phyloP scores from a whole-genome alignment of 2,329 filamentous ascomycete genomes.

The Paecilomyces niveus region DNA sequence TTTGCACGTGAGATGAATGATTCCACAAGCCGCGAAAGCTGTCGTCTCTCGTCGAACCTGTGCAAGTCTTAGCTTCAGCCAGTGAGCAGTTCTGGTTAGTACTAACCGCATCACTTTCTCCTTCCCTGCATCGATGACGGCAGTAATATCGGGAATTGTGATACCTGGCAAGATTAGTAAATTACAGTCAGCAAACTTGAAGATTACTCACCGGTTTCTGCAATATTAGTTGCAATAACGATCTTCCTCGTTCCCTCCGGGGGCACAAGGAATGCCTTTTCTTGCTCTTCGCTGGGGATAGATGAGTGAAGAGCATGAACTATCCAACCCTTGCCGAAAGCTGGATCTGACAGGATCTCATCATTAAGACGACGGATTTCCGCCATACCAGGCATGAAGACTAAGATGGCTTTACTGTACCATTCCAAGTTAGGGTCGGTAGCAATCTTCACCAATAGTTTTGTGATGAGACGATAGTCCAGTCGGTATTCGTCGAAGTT shows the following conservation, averaged over 20 bases:
- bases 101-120: slow-evolving; percentile 76
- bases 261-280: slow-evolving; percentile 82
- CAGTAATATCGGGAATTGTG: slow-evolving; percentile 95
- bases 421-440: slow-evolving; percentile 56
- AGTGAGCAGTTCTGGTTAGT: slow-evolving; percentile 1
- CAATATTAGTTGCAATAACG: slow-evolving; percentile 94
- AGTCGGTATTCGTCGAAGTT: slow-evolving; percentile 87
- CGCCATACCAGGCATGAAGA: slow-evolving; percentile 90
- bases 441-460: slow-evolving; percentile 70
- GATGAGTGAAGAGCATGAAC: slow-evolving; percentile 88
- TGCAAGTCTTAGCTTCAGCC: slow-evolving; percentile 5
- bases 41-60: slow-evolving; percentile 83
- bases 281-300: slow-evolving; percentile 93
- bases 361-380: slow-evolving; percentile 88
- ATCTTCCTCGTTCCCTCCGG: slow-evolving; percentile 81
- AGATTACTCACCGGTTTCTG: slow-evolving; percentile 66
- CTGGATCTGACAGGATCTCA: slow-evolving; percentile 67
- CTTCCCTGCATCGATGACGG: slow-evolving; percentile 92
- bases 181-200: background rate
- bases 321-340: slow-evolving; percentile 71
- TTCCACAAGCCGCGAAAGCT: slow-evolving; percentile 84
- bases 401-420: slow-evolving; percentile 85
- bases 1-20: slow-evolving; percentile 94
- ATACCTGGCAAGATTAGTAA: slow-evolving; percentile 44
- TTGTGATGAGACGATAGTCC: slow-evolving; percentile 78